Conservation (phyloP, 2,329 filamentous ascomycete species). For the Septoria petroselini region DNA sequence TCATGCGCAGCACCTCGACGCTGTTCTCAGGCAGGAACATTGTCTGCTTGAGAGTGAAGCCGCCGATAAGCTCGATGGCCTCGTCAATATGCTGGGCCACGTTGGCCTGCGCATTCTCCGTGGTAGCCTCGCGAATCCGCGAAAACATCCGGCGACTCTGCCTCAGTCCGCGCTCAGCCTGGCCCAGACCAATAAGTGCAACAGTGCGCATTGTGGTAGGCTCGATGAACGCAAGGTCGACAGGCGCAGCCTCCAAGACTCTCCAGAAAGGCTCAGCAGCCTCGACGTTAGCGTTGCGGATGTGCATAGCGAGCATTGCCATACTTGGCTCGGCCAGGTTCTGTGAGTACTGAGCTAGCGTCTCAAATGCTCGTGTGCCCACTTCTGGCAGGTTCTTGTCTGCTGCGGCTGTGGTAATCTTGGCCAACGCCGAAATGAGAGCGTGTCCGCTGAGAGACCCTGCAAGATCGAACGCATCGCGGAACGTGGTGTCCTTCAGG, state of each 20-base stretch:
- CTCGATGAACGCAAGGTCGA: conserved; percentile 70
- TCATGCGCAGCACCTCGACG: conserved; percentile 60
- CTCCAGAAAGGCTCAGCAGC: conserved; percentile 79
- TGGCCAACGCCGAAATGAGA: conserved; percentile 63
- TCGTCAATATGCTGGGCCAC: conserved; percentile 81
- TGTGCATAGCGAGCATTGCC: conserved; percentile 80
- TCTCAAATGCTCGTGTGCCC: conserved; percentile 58
- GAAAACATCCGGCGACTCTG: conserved; percentile 84
- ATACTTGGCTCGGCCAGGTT: conserved; percentile 59
- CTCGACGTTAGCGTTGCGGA: conserved; percentile 76
- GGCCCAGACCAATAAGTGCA: conserved; percentile 79
- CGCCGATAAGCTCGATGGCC: conserved; percentile 67
- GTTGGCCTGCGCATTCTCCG: conserved; percentile 51
- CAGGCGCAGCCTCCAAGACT: conserved; percentile 61
- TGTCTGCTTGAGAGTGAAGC: conserved; percentile 54
- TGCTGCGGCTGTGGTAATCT: conserved; percentile 73
- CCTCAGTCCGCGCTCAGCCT: conserved; percentile 74
- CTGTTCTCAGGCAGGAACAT: conserved; percentile 54
- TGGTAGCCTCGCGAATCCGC: conserved; percentile 65
- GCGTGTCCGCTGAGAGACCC: conserved; percentile 57
- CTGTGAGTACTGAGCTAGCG: conserved; percentile 50
- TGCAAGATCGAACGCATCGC: conserved; percentile 72
- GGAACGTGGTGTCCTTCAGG: conserved; percentile 65
- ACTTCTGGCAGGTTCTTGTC: conserved; percentile 70
- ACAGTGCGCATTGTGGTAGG: conserved; percentile 87